A percentile compares a stretch with the other conserved stretches of the same genome.
phyloP scores from a whole-genome alignment of 208 protist species.

The Kentomonas sorsogonicus region DNA sequence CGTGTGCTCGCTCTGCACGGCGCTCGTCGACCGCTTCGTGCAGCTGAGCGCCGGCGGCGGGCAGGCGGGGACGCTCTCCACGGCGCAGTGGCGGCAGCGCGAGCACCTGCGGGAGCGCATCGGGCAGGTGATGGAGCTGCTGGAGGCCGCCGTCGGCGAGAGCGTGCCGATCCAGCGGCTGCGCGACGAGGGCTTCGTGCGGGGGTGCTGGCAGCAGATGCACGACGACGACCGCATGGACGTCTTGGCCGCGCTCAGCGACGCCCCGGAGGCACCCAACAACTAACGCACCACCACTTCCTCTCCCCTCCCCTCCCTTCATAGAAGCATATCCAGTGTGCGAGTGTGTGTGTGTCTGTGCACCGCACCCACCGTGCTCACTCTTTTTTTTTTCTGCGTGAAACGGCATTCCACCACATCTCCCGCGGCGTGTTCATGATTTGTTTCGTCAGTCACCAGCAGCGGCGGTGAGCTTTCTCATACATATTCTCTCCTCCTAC shows the following conservation, averaged over 20 bases:
- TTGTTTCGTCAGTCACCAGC: too few relatives aligned
- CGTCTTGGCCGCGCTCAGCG: constrained; percentile 66
- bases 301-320: too few relatives aligned
- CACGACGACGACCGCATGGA: constrained; percentile 82
- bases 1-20: constrained; percentile 86
- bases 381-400: too few relatives aligned
- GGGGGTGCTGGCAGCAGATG: constrained; percentile 74
- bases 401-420: too few relatives aligned
- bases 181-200: constrained; percentile 72
- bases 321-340: too few relatives aligned
- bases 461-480: too few relatives aligned
- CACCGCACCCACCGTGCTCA: too few relatives aligned
- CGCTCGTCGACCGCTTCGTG: constrained; percentile 83
- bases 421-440: too few relatives aligned
- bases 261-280: too few relatives aligned
- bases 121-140: constrained; percentile 81
- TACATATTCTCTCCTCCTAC: too few relatives aligned
- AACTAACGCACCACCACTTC: too few relatives aligned
- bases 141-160: constrained; percentile 84
- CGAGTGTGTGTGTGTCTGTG: too few relatives aligned
- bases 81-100: constrained; percentile 80
- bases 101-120: constrained; percentile 75
- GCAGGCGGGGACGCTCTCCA: constrained; percentile 76
- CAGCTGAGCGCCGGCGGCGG: constrained; percentile 53
- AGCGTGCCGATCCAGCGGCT: constrained; percentile 79